phyloP scores from a whole-genome alignment of 768 basidiomycete genomes.

The Tylopilus sp. region DNA sequence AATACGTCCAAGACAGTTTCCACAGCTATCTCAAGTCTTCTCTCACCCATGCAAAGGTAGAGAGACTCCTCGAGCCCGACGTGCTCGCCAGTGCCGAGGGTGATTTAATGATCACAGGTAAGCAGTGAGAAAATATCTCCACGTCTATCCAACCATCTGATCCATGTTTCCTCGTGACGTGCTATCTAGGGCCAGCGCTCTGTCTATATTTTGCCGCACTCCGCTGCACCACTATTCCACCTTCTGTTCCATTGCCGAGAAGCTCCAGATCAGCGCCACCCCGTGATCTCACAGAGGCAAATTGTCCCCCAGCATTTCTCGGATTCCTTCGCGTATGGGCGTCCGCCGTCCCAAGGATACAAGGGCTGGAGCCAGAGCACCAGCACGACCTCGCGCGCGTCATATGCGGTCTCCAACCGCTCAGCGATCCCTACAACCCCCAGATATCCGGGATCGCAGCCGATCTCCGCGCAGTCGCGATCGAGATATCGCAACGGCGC shows the following conservation, averaged over 20 bases:
- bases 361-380: conserved; percentile 54
- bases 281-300: conserved; percentile 56
- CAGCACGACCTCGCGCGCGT: conserved; percentile 82
- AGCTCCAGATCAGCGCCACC: conserved; percentile 44
- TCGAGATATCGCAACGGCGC: conserved; percentile 81
- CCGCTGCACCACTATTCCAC: conserved; percentile 68
- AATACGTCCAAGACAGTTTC: conserved; percentile 72
- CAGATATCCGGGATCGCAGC: conserved; percentile 63
- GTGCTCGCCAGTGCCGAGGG: conserved; percentile 73
- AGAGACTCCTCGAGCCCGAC: conserved; percentile 68
- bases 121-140: conserved; percentile 23
- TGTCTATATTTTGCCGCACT: conserved; percentile 85
- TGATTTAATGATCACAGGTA: conserved; percentile 85
- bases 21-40: conserved; percentile 81
- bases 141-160: neutral
- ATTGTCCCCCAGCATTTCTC: conserved; percentile 68
- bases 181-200: conserved; percentile 62
- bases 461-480: conserved; percentile 79
- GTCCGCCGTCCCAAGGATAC: conserved; percentile 59
- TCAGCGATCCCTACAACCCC: conserved; percentile 40
- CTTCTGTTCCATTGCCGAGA: conserved; percentile 77
- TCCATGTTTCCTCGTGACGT: neutral
- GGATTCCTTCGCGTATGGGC: conserved; percentile 76
- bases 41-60: conserved; percentile 72
- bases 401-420: conserved; percentile 58